phyloP scores from a whole-genome alignment of 768 basidiomycete genomes.

The Neoboletus magnificus region DNA sequence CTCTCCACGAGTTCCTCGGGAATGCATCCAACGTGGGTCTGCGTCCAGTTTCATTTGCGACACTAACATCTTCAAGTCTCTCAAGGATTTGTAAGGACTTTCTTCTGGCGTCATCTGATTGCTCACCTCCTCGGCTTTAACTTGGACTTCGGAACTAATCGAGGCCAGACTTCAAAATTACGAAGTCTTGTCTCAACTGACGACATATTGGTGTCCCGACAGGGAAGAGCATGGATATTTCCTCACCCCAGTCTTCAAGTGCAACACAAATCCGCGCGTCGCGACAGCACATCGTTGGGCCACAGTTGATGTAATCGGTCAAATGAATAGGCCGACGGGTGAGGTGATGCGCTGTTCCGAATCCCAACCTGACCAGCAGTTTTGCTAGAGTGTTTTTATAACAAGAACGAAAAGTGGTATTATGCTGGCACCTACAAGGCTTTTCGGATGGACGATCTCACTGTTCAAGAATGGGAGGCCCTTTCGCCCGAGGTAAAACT shows the following conservation, averaged over 20 bases:
- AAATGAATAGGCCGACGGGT: slow-evolving; percentile 65
- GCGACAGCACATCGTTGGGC: slow-evolving; percentile 75
- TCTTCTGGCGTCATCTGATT: background rate
- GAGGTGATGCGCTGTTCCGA: background rate
- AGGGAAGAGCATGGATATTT: slow-evolving; percentile 82
- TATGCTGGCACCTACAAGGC: slow-evolving; percentile 77
- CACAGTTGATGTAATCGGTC: slow-evolving; percentile 56
- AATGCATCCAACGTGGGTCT: slow-evolving; percentile 53
- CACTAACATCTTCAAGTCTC: slow-evolving; percentile 38
- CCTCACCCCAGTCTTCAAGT: slow-evolving; percentile 71
- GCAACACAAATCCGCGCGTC: slow-evolving; percentile 74
- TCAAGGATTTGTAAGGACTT: slow-evolving; percentile 53
- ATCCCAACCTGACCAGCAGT: background rate
- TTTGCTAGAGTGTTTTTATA: slow-evolving; percentile 70
- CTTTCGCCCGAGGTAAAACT: slow-evolving; percentile 57
- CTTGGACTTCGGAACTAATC: background rate
- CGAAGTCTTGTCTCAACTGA: slow-evolving; percentile 61
- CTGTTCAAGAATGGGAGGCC: slow-evolving; percentile 64
- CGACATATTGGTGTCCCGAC: slow-evolving; percentile 77
- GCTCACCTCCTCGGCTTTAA: background rate
- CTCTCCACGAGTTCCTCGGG: slow-evolving; percentile 66
- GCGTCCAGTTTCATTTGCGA: background rate
- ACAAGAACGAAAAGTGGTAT: slow-evolving; percentile 79
- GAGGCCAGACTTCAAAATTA: slow-evolving; percentile 57
- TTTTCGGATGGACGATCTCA: slow-evolving; percentile 62